phyloP scores from a whole-genome alignment of 169 alveolate genomes.

The Plasmodium relictum region DNA sequence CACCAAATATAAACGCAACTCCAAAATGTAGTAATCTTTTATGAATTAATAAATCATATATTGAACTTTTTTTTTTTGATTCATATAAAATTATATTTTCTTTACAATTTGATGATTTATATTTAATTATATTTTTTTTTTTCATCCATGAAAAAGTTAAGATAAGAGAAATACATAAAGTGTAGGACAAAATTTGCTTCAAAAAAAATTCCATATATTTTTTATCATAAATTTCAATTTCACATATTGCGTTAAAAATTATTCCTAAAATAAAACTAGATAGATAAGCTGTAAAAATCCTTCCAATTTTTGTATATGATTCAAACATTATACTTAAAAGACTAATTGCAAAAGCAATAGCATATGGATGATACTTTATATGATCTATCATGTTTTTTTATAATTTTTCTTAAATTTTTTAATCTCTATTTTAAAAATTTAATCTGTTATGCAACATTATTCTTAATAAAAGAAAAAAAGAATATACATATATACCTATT shows the following conservation, averaged over 20 bases:
- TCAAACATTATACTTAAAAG: slow-evolving; percentile 18
- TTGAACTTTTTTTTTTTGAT: slow-evolving; percentile 3
- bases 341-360: slow-evolving; percentile 16
- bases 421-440: too few relatives aligned
- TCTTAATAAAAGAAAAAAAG: not conserved
- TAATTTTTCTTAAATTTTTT: not conserved
- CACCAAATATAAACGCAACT: slow-evolving; percentile 42
- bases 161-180: slow-evolving; percentile 55
- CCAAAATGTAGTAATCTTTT: slow-evolving; percentile 30
- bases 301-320: slow-evolving; percentile 12
- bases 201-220: slow-evolving; percentile 18
- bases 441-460: too few relatives aligned
- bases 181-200: slow-evolving; percentile 32
- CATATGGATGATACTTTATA: slow-evolving; percentile 9
- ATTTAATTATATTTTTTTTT: slow-evolving; percentile 15
- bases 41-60: slow-evolving; percentile 23
- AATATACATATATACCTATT: not conserved
- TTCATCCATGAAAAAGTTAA: slow-evolving; percentile 39
- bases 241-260: slow-evolving; percentile 29
- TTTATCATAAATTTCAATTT: slow-evolving; percentile 27
- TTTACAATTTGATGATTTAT: slow-evolving; percentile 8
- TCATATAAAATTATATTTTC: not conserved
- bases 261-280: slow-evolving; percentile 47
- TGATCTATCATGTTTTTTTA: not conserved
- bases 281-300: slow-evolving; percentile 7